Evolutionary conservation across 495 filamentous ascomycete genomes (phyloP), one percentile per base, ranked within the genome.

Genomic region (Penicilliopsis zonata): DNA sequence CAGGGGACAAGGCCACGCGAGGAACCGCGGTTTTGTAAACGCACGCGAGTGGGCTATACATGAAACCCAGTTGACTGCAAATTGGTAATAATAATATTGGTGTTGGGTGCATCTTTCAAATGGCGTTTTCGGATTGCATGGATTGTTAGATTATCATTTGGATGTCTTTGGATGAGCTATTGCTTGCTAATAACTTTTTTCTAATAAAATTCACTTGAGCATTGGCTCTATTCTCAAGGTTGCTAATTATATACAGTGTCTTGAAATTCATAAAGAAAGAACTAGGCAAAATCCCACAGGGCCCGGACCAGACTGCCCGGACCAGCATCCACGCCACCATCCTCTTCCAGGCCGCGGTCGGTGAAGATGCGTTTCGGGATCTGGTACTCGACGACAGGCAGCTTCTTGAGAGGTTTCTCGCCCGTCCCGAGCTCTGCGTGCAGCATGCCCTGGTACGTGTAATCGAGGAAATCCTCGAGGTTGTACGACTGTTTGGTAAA

Each of bases 401-500:
- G 54, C 53, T 88, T 90, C 62, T 79, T 92, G 32, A 93, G 54
- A 26, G 81, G 74, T 55, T 83, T 88, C 22, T 71, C 65, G 17
- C 57, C 63, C 1, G 42, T 40, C 0, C 61, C 63, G 22, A 94
- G 65, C 50, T 96, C 90, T 3, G 77, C 74, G 31, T 82, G 76
- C 15, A 95, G 57, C 60, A 99, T 76, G 67, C 79, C 86, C 41
- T 68, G 73, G 56, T 96, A 96, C 4, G 82, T 86, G 56, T 95
- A 86, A 50, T 96, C 92, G 33, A 96, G 58, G 57, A 99, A 99
- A 45, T 99, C 92, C 46, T 99, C 92, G 12, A 94, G 46, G 40
- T 79, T 82, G 55, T 95, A 99, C 8, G 74, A 63, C 52, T 86
- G 79, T 63, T 96, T 99, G 3, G 87, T 96, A 55, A 96, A 99